Evolutionary conservation across 305 asterid species (phyloP).

Genomic region (Solanum hybrid): DNA sequence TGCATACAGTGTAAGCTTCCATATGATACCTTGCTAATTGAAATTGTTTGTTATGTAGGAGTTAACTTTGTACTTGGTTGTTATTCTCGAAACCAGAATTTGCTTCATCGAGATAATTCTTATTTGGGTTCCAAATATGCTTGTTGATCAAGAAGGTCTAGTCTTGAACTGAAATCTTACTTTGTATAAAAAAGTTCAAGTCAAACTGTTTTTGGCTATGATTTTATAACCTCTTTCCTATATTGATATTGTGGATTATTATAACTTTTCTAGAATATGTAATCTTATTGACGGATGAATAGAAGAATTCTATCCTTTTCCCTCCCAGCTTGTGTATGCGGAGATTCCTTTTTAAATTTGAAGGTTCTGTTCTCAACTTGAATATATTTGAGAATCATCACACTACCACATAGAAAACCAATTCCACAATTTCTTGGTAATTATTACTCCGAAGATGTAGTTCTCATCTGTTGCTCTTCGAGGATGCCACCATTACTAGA

Average conservation of each 20-base stretch:
- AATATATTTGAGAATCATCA: background rate
- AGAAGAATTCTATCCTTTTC: background rate
- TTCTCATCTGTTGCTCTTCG: background rate
- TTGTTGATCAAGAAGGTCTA: background rate
- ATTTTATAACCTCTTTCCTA: background rate
- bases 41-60: background rate
- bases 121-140: background rate
- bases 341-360: background rate
- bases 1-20: slow-evolving; percentile 65
- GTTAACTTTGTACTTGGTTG: background rate
- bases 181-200: background rate
- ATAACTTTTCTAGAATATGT: background rate
- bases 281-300: background rate
- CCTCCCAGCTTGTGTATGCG: background rate
- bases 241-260: background rate
- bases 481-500: background rate
- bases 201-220: background rate
- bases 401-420: background rate
- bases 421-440: background rate
- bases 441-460: background rate
- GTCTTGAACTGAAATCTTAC: background rate
- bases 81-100: background rate
- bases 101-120: background rate
- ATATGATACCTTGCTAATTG: slow-evolving; percentile 4
- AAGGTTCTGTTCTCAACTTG: background rate